Base-by-base conservation (phyloP, 306 rosid genomes). In the Sindora glabra region DNA sequence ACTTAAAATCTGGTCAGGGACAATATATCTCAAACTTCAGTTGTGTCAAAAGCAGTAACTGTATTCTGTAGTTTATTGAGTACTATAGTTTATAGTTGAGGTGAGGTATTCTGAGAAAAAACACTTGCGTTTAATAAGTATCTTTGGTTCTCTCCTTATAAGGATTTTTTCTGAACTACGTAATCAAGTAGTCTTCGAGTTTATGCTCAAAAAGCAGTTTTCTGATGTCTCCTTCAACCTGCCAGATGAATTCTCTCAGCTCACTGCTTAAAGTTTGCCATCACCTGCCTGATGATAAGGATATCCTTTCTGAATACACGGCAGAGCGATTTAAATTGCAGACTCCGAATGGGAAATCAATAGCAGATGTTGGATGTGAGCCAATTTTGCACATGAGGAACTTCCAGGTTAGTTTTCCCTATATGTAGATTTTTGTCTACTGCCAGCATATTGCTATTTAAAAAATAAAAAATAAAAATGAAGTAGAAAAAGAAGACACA, bases 371-470 rank as follows among this genome's bases (percentile, higher is more conserved):
- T n/a, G 99, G 99, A 53, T 86, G 99, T 23, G 97, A 89, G 71
- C 97, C 99, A 26, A 86, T 92, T 60, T 54, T 92, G 89, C 96
- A 92, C 76, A 92, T 92, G 99, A 89, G 99, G 78, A 79, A 78
- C 56, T 92, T 92, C 74, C 99, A 92, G 95, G 99, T 92, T 70
- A 42, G 71, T 71, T 65, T 49, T n/a, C n/a, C n/a, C n/a, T n/a
- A n/a, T n/a, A n/a, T n/a, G n/a, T n/a, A n/a, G n/a, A n/a, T n/a
- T n/a, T n/a, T n/a, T n/a, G n/a, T n/a, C n/a, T n/a, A n/a, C n/a
- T n/a, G n/a, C n/a, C n/a, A n/a, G n/a, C n/a, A n/a, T n/a, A n/a
- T n/a, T n/a, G n/a, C n/a, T n/a, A n/a, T n/a, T n/a, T n/a, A n/a
- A n/a, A n/a, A n/a, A n/a, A n/a, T n/a, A n/a, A n/a, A n/a, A n/a